Evolutionary conservation across 805 yeast species (phyloP), one percentile per base, ranked within the genome.

Genomic region (Schwanniomyces polymorphus): DNA sequence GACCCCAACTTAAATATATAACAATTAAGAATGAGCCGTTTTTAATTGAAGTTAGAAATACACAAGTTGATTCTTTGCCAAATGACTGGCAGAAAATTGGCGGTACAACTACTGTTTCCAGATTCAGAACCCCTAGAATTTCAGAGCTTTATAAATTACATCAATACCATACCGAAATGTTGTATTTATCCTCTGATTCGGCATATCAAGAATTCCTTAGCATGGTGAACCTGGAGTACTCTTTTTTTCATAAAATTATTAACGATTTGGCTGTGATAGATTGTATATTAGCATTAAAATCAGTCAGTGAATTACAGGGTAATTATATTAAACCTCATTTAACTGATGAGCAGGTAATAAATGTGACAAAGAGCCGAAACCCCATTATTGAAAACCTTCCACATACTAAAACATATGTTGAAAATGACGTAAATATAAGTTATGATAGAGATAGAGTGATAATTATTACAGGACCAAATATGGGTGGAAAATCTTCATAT

Each of bases 401-500:
- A 7, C 53, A 57, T 7, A 56, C 67, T 3, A 58, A 58, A 2
- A 53, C 56, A 26, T 87, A 82, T 59, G 88, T 91, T 10, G 75
- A 94, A 1, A 91, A 90, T 60, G 81, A 84, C 52, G 75, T 85
- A 5, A 46, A 60, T 6, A 78, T 91, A 70, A 55, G 70, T 5
- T 59, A 67, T 6, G 58, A 67, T n/a, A 61, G 69, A 3, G 74
- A 80, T 11, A 72, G 89, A 28, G 78, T 68, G 2, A 69, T 84
- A 45, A 74, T 91, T 12, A 79, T 91, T 18, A 88, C 96, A 0
- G 96, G 96, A 28, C 97, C 97, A 31, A 91, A 91, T 63, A 91
- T 91, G 97, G 97, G 97, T 51, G 97, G 97, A 61, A 88, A 88
- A 60, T 84, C 91, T 6, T 82, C 90, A 0, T 84, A 82, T 56